Evolutionary conservation across 2,329 filamentous ascomycete genomes (phyloP), one percentile per base, ranked within the genome.

Genomic region (Lasiodiplodia sp.): DNA sequence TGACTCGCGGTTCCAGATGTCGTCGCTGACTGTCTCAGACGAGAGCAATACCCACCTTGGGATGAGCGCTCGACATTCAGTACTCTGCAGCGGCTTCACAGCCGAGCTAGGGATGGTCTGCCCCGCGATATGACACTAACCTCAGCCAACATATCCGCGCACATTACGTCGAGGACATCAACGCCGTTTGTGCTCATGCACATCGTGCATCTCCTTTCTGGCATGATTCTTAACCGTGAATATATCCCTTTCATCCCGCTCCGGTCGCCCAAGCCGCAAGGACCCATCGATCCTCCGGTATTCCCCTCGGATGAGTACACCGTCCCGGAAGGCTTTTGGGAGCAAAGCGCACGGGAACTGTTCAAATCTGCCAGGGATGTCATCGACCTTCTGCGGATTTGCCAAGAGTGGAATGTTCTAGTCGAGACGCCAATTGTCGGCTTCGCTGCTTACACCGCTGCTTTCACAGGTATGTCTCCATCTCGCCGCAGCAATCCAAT

Each of bases 111-210:
- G 71, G 78, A 78, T 70, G 79, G 75, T 10, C 81, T 92, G 0
- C 89, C 89, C 0, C 79, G 80, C 23, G 83, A 86, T 7, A 87
- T 91, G 56, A 85, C 82, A 1, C 84, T 91, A 64, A 90, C 85
- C 1, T 80, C 84, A 7, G 83, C 84, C 51, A 92, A 92, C 75
- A 89, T 89, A 53, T 86, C 87, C 72, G 88, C 87, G 28, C 90
- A 92, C 73, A 88, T 91, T 72, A 88, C 87, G 70, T 85, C 87
- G 67, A 85, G 87, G 52, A 87, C 87, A 1, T 87, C 87, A 1
- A 89, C 88, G 56, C 85, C 87, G 8, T 93, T 90, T 73, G 86
- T 89, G 11, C 84, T 91, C 3, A 80, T 93, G 67, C 91, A 93
- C 73, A 88, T 89, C 72, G 84, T 92, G 0, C 86, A 88, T 69